phyloP scores from a whole-genome alignment of 306 rosid genomes.

The Psophocarpus tetragonolobus region DNA sequence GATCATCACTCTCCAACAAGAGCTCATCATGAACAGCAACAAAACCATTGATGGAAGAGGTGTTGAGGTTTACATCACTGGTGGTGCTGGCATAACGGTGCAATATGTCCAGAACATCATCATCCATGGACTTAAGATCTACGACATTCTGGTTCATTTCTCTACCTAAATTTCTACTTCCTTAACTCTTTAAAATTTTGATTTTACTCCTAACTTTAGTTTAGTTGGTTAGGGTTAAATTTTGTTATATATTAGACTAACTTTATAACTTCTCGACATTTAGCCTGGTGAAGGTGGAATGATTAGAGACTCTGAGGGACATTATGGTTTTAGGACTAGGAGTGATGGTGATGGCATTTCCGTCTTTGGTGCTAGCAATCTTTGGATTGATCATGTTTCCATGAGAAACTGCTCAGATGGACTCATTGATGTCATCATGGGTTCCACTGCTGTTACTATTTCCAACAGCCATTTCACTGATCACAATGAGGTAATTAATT shows the following conservation, averaged over 20 bases:
- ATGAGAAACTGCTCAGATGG: conserved; percentile 65
- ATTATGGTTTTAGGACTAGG: conserved; percentile 53
- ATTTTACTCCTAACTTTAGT: no score
- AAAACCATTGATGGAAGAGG: conserved; percentile 88
- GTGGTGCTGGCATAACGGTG: conserved; percentile 73
- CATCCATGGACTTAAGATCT: conserved; percentile 61
- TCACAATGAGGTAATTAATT: conserved; percentile 58
- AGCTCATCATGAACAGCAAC: conserved; percentile 56
- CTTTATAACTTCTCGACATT: no score
- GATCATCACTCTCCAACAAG: conserved; percentile 58
- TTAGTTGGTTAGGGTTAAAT: no score
- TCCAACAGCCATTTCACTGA: conserved; percentile 76
- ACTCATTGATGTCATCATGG: conserved; percentile 70
- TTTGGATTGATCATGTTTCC: conserved; percentile 89
- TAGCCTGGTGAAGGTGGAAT: conserved; percentile 56
- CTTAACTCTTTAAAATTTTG: no score
- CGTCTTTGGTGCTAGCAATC: conserved; percentile 62
- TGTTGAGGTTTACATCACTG: conserved; percentile 45
- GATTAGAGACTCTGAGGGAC: conserved; percentile 52
- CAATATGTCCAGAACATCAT: conserved; percentile 64
- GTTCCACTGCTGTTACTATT: conserved; percentile 82
- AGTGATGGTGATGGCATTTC: conserved; percentile 92
- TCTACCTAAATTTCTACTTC: no score
- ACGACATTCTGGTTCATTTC: conserved; percentile 37
- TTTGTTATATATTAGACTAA: no score